Conservation (phyloP, 1,284 basidiomycete genomes). For the Farysia itapuensis region DNA sequence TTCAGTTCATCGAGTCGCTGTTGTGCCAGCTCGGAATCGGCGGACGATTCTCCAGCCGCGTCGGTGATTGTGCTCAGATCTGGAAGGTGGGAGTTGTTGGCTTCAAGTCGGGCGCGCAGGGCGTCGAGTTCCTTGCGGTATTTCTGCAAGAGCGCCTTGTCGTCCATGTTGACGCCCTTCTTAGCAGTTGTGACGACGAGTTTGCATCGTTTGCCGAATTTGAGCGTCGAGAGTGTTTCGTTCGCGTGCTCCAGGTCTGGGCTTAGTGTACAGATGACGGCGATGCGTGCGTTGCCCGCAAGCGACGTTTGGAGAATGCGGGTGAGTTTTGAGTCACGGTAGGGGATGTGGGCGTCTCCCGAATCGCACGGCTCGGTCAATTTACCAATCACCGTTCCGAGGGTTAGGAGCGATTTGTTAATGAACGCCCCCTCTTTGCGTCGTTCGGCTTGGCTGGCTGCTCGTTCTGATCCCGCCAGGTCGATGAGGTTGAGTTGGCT, state of each 20-base stretch:
- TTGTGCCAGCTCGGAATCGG: conserved; percentile 9
- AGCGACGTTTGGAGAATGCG: conserved; percentile 66
- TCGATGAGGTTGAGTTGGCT: conserved; percentile 65
- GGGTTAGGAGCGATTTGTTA: conserved; percentile 61
- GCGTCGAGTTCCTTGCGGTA: conserved; percentile 52
- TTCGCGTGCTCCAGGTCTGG: conserved; percentile 63
- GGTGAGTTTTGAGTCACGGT: conserved; percentile 66
- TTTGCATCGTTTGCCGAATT: conserved; percentile 66
- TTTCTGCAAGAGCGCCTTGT: conserved; percentile 54
- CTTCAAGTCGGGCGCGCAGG: conserved; percentile 43
- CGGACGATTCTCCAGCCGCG: not conserved
- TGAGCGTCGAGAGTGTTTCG: conserved; percentile 66
- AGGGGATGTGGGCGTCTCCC: conserved; percentile 62
- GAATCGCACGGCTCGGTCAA: conserved; percentile 61
- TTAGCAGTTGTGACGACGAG: conserved; percentile 66
- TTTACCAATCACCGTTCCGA: conserved; percentile 66
- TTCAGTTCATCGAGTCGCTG: conserved; percentile 34
- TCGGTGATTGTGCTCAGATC: not conserved
- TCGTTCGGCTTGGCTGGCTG: conserved; percentile 64
- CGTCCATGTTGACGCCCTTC: conserved; percentile 62
- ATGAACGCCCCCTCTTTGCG: conserved; percentile 63
- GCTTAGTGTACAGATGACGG: conserved; percentile 65
- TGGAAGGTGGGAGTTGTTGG: conserved; percentile 3
- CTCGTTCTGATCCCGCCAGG: conserved; percentile 66
- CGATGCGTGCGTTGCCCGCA: conserved; percentile 65